Evolutionary conservation across 768 basidiomycete species (phyloP).

Genomic region (Trametes gibbosa): DNA sequence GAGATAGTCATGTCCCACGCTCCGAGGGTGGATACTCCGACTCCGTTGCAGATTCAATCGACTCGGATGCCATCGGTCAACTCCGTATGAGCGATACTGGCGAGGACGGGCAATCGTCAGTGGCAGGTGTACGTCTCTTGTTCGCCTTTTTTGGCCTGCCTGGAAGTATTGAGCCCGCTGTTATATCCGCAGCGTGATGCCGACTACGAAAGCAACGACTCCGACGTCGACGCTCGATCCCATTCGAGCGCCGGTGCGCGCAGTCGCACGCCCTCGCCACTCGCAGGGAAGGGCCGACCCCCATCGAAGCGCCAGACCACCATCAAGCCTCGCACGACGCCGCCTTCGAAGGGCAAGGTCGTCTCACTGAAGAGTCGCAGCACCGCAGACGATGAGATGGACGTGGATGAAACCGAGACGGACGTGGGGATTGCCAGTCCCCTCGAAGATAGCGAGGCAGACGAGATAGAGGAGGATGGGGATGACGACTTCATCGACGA

Average conservation of each 20-base stretch:
- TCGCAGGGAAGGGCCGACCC: constrained; percentile 31
- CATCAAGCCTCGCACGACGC: neutral
- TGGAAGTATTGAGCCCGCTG: constrained; percentile 25
- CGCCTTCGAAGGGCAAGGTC: neutral
- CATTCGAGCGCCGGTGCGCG: constrained; percentile 7
- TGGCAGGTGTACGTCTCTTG: constrained; percentile 23
- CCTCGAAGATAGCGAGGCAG: constrained; percentile 11
- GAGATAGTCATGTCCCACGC: constrained; percentile 20
- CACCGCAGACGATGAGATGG: constrained; percentile 2
- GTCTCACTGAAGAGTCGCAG: neutral
- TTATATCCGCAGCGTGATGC: constrained; percentile 19
- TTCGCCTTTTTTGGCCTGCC: no score
- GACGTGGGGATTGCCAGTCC: constrained; percentile 18
- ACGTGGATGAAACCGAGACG: constrained; percentile 25
- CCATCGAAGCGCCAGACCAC: constrained; percentile 13
- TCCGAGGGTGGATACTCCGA: constrained; percentile 19
- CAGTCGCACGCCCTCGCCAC: constrained; percentile 35
- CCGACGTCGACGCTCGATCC: constrained; percentile 8
- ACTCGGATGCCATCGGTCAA: constrained; percentile 15
- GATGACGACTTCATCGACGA: constrained; percentile 24
- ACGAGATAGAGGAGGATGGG: neutral
- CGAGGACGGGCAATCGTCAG: constrained; percentile 17
- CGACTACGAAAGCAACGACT: constrained; percentile 34
- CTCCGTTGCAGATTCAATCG: constrained; percentile 16
- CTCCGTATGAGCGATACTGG: constrained; percentile 23